Percentiles rank a stretch among this genome's conserved stretches.
Conservation (phyloP, 2,329 filamentous ascomycete genomes). For the Lasiodiplodia citricola region DNA sequence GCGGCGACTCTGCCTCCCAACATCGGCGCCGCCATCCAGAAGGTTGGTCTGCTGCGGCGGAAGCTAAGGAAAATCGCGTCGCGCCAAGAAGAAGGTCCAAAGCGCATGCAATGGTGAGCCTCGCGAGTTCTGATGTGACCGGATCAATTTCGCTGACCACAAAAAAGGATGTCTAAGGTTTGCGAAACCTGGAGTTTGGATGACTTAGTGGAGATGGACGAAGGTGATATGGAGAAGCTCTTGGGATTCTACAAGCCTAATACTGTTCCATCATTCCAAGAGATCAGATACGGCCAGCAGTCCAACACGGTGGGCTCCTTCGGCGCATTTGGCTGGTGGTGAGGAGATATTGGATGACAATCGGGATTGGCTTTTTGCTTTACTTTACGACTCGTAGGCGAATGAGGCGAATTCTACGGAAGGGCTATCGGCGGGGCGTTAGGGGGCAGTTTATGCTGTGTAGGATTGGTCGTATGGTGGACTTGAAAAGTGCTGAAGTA, state of each 20-base stretch:
- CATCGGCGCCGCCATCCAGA: constrained; percentile 82
- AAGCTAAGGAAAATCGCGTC: constrained; percentile 82
- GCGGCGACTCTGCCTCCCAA: constrained; percentile 76
- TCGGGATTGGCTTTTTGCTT: not conserved
- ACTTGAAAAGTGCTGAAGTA: not conserved
- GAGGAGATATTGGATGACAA: not conserved
- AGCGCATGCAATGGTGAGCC: constrained; percentile 85
- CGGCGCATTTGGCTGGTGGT: constrained; percentile 52
- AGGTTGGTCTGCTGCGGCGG: constrained; percentile 78
- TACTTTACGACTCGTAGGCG: not conserved
- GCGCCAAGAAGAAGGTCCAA: constrained; percentile 72
- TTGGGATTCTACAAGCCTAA: constrained; percentile 71
- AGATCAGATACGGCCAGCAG: constrained; percentile 48
- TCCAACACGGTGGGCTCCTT: constrained; percentile 50
- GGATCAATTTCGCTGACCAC: constrained; percentile 34
- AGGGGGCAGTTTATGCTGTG: not conserved
- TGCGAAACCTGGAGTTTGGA: constrained; percentile 87
- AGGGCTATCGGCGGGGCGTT: constrained; percentile 1
- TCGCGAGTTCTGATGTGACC: not conserved
- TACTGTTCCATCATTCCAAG: constrained; percentile 49
- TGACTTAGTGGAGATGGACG: constrained; percentile 80
- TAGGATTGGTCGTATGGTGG: not conserved
- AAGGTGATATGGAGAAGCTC: constrained; percentile 82
- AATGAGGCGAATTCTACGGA: not conserved
- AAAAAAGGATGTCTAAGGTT: constrained; percentile 81